Percentiles rank a stretch among this genome's conserved stretches.
Conservation (phyloP, 2,329 filamentous ascomycete species). For the Furcasterigmium sp. region DNA sequence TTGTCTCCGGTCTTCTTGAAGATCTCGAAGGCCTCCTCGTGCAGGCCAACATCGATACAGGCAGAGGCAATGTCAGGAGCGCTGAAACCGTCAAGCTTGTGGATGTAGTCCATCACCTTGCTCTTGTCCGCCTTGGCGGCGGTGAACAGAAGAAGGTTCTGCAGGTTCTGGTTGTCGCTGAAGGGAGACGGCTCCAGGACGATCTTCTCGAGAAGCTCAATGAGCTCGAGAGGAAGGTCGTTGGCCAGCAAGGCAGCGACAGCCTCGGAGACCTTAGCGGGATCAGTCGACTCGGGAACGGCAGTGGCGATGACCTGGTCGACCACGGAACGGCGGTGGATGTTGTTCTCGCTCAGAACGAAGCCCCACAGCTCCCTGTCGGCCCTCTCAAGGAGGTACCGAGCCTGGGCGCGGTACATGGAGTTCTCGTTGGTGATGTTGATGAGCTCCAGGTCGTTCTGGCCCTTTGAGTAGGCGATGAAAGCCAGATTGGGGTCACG, state of each 20-base stretch:
- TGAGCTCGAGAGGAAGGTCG: conserved; percentile 88
- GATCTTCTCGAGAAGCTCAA: conserved; percentile 98
- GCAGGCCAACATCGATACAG: conserved; percentile 90
- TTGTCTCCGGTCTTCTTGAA: conserved; percentile 97
- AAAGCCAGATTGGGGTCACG: conserved; percentile 92
- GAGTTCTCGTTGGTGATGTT: conserved; percentile 98
- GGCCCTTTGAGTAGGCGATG: conserved; percentile 92
- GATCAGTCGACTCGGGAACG: conserved; percentile 86
- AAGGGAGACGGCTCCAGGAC: conserved; percentile 99
- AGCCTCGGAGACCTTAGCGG: conserved; percentile 89
- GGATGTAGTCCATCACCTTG: conserved; percentile 93
- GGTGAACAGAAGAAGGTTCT: conserved; percentile 94
- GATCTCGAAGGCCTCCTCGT: conserved; percentile 96
- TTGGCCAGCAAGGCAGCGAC: conserved; percentile 89
- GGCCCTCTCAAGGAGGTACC: conserved; percentile 86
- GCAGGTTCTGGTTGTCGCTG: conserved; percentile 93
- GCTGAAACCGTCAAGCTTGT: conserved; percentile 82
- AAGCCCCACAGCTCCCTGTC: conserved; percentile 92
- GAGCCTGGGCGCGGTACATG: conserved; percentile 98
- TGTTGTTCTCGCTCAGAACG: conserved; percentile 91
- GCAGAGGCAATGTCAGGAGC: conserved; percentile 88
- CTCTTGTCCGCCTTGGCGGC: conserved; percentile 95
- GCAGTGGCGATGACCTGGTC: conserved; percentile 96
- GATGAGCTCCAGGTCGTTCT: conserved; percentile 95
- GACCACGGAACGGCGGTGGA: conserved; percentile 86